Percentiles rank a stretch among this genome's conserved stretches.
phyloP scores from a whole-genome alignment of 202 grass and related monocot species.

The Brachypodium distachyon region DNA sequence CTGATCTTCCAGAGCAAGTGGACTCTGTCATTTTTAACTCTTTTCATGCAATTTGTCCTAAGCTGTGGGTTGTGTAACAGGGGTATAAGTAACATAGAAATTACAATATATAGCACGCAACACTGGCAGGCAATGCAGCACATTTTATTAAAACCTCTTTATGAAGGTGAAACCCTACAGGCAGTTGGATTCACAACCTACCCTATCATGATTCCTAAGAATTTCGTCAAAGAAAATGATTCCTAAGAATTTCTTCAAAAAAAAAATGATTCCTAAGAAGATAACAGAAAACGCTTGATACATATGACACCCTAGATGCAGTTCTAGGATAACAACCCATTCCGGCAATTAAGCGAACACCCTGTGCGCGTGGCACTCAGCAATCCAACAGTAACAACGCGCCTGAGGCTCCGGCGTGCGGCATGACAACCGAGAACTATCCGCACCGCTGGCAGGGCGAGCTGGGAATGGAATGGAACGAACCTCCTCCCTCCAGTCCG shows the following conservation, averaged over 20 bases:
- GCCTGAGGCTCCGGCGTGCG: not conserved
- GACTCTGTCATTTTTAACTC: conserved; percentile 56
- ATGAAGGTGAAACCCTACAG: not conserved
- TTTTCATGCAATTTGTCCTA: conserved; percentile 60
- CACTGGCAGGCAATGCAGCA: not conserved
- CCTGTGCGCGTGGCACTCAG: not conserved
- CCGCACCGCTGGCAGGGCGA: not conserved
- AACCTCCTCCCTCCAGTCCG: conserved; percentile 82
- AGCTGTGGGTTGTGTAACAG: conserved; percentile 41
- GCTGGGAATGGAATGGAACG: not conserved
- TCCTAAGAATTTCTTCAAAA: not conserved
- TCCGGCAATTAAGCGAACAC: not conserved
- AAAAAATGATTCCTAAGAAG: not conserved
- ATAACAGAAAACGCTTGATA: not conserved
- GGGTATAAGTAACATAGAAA: not conserved
- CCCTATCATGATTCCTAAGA: not conserved
- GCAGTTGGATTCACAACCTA: not conserved
- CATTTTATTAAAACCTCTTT: not conserved
- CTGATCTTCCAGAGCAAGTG: conserved; percentile 77
- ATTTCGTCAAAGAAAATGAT: not conserved
- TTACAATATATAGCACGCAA: not conserved
- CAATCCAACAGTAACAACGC: not conserved
- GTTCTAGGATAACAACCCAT: not conserved
- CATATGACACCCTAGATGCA: not conserved
- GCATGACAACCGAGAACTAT: not conserved